phyloP scores from a whole-genome alignment of 768 basidiomycete species.

The Leucocoprinus sp. region DNA sequence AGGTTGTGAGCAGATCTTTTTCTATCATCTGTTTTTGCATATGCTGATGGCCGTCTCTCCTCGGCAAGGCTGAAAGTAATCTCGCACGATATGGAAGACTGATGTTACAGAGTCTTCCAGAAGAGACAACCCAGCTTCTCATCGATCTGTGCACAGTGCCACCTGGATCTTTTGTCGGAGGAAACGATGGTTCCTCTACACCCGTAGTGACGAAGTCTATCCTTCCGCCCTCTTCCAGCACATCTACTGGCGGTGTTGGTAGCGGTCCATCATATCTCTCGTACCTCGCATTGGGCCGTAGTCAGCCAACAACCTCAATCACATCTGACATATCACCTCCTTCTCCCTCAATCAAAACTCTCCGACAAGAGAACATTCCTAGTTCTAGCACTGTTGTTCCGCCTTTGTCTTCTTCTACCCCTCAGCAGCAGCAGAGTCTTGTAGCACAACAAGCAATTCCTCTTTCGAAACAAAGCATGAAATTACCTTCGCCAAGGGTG shows the following conservation, averaged over 20 bases:
- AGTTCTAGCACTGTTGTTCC: conserved; percentile 31
- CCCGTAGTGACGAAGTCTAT: conserved; percentile 14
- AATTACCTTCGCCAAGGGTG: conserved; percentile 68
- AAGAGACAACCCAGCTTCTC: conserved; percentile 84
- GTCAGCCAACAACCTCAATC: conserved; percentile 30
- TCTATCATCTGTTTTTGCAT: neutral
- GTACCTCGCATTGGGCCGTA: conserved; percentile 67
- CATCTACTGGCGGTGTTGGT: conserved; percentile 18
- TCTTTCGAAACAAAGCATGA: conserved; percentile 22
- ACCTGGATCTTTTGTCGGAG: conserved; percentile 33
- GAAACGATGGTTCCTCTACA: conserved; percentile 28
- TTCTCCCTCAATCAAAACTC: conserved; percentile 40
- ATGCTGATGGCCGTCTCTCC: neutral
- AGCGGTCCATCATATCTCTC: conserved; percentile 63
- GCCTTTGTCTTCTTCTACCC: conserved; percentile 21
- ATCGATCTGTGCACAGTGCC: conserved; percentile 85
- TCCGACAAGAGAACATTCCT: conserved; percentile 29
- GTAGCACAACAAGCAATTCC: conserved; percentile 10
- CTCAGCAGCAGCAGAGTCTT: conserved; percentile 22
- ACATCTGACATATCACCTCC: conserved; percentile 33
- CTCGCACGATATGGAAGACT: conserved; percentile 83
- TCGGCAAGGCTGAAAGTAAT: conserved; percentile 78
- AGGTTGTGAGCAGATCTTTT: conserved; percentile 47
- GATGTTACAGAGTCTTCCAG: conserved; percentile 72
- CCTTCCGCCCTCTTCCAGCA: conserved; percentile 14